A percentile compares a stretch with the other conserved stretches of the same genome.
Evolutionary conservation across 139 green algal genomes (phyloP).

Genomic region (Chlamydomonas asymmetrica): DNA sequence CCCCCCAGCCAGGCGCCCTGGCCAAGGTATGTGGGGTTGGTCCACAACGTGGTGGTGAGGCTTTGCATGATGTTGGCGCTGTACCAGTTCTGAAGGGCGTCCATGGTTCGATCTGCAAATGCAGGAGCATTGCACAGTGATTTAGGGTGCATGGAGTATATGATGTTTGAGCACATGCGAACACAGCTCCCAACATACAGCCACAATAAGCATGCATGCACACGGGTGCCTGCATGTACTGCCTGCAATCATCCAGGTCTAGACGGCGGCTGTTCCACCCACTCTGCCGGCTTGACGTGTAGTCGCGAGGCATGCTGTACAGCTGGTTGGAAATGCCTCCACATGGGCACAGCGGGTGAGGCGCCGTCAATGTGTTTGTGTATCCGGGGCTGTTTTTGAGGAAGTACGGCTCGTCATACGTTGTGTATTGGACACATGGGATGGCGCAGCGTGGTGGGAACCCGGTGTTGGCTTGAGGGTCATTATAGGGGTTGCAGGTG

Average conservation of each 20-base stretch:
- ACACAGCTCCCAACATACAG: no score
- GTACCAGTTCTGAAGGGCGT: slow-evolving; percentile 6
- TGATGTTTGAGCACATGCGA: no score
- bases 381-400: not conserved
- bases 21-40: not conserved
- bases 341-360: not conserved
- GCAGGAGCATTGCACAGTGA: no score
- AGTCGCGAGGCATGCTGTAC: not conserved
- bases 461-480: no score
- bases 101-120: no score
- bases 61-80: not conserved
- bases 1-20: slow-evolving; percentile 15
- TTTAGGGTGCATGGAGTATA: no score
- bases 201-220: no score
- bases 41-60: not conserved
- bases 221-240: no score
- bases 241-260: no score
- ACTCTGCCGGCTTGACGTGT: not conserved
- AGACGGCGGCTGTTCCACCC: no score
- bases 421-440: slow-evolving; percentile 11
- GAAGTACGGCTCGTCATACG: slow-evolving; percentile 11
- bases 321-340: not conserved
- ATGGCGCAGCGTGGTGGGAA: slow-evolving; percentile 5
- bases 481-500: no score
- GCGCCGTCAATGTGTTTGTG: not conserved